Percentiles rank a stretch among this genome's conserved stretches.
These are phyloP conservation scores for Penicillium aurantiogriseum DNA, from an alignment of 2,329 filamentous ascomycete genomes.

Conservation along the genomic window DNA sequence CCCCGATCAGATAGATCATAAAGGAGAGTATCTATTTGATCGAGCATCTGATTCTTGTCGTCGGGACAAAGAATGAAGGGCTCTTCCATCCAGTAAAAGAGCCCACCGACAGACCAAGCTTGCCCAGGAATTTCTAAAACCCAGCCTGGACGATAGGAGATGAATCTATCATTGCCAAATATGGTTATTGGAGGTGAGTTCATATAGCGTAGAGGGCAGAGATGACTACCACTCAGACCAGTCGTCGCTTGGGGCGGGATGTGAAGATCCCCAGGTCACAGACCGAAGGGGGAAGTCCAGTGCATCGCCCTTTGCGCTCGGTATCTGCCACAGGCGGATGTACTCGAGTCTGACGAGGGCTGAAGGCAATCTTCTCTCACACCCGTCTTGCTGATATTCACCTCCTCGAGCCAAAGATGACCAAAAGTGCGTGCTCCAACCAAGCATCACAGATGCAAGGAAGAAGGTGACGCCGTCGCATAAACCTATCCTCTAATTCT, in stretches of 20 bases:
- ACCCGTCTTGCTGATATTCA: constrained; percentile 7
- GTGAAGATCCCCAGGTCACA: constrained; percentile 31
- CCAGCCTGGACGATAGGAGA: constrained; percentile 56
- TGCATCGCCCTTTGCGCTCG: constrained; percentile 28
- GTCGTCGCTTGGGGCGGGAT: constrained; percentile 10
- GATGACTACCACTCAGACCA: background rate
- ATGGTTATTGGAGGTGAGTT: constrained; percentile 3
- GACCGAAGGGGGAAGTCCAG: constrained; percentile 27
- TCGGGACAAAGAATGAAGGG: constrained; percentile 17
- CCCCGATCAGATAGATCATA: constrained; percentile 38
- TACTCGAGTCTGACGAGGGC: constrained; percentile 9
- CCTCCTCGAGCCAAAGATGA: constrained; percentile 10
- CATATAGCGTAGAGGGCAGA: background rate
- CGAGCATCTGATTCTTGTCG: constrained; percentile 54
- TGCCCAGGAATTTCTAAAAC: constrained; percentile 37
- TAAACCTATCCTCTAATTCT: constrained; percentile 19
- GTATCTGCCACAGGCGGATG: constrained; percentile 30
- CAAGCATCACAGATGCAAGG: constrained; percentile 38
- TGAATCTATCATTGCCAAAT: constrained; percentile 47
- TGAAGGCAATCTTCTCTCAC: background rate
- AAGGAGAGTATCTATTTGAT: constrained; percentile 17
- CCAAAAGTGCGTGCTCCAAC: constrained; percentile 18
- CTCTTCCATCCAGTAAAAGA: constrained; percentile 31
- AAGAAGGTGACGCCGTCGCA: constrained; percentile 24
- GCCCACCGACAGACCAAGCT: constrained; percentile 27